Base-by-base conservation (phyloP, 305 asterid genomes). In the Solanum chacoense region DNA sequence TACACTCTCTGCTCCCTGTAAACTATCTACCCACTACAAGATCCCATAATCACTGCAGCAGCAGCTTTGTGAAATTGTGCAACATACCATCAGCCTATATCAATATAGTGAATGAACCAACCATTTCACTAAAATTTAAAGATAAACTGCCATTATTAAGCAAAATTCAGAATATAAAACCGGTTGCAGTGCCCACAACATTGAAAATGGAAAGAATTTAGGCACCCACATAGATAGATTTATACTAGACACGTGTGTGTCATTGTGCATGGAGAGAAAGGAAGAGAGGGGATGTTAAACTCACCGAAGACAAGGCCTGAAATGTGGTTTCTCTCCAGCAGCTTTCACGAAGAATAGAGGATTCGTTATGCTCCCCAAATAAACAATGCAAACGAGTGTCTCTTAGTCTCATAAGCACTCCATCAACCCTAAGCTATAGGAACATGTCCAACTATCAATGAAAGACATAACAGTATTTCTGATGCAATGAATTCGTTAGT, bases 291-390 rank as follows among this genome's bases (percentile, higher is more conserved):
- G 37, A 11, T 28, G 28, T 29, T 78, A 42, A 79, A 92, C 96
- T 91, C 91, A 97, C 99, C 87, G 94, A 92, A 78, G 97, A 89
- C 90, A 96, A 91, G 89, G 94, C 91, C 89, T 92, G 91, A 92
- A 95, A 95, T 90, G 98, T 94, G 88, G 94, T 94, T 92, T 96
- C 98, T 90, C 98, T 96, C 98, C 98, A 96, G 95, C 98, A 96
- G 93, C 92, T 91, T 92, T 96, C 98, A 81, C 96, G 95, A 91
- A 95, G 98, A 92, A 97, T 87, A 90, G 89, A 91, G 32, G 98
- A 95, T 86, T 92, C 89, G 18, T 83, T 50, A 93, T 88, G 87
- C 78, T 93, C 95, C 89, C 76, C 89, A 87, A 96, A 97, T 84
- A 92, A 89, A 88, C 99, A 97, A 89, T 95, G 98, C 95, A 97